Conservation (phyloP, 2,329 filamentous ascomycete species). For the Aspergillus fischeri region DNA sequence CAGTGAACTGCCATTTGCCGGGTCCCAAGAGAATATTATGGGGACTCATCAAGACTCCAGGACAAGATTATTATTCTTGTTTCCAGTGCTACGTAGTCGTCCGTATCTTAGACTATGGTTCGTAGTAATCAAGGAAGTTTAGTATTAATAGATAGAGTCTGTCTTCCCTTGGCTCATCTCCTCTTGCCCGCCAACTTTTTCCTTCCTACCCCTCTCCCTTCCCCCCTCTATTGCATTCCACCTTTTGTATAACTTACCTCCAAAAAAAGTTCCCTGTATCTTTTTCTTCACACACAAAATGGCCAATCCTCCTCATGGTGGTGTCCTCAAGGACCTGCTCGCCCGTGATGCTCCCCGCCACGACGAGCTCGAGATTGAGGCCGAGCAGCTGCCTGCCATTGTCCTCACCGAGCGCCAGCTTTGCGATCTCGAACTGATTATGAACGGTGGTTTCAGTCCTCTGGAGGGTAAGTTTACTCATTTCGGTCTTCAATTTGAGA, state of each 20-base stretch:
- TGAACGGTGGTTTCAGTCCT: slow-evolving; percentile 96
- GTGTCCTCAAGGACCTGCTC: slow-evolving; percentile 95
- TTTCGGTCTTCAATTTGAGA: too few species aligned
- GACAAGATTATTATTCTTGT: not conserved
- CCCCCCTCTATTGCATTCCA: not conserved
- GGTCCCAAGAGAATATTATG: not conserved
- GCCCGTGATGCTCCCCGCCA: slow-evolving; percentile 85
- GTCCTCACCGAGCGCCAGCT: slow-evolving; percentile 88
- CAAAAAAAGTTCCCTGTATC: not conserved
- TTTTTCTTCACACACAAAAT: slow-evolving; percentile 27
- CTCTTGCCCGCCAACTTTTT: not conserved
- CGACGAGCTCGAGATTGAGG: slow-evolving; percentile 73
- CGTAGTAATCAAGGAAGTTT: not conserved
- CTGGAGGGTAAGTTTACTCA: slow-evolving; percentile 74
- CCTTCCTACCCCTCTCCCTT: not conserved
- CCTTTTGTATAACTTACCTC: not conserved
- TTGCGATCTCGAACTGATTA: slow-evolving; percentile 94
- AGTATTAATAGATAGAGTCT: not conserved
- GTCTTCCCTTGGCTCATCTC: not conserved
- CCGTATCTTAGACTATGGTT: not conserved
- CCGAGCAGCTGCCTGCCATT: slow-evolving; percentile 80
- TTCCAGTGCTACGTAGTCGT: not conserved
- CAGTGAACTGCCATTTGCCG: not conserved
- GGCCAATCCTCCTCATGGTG: slow-evolving; percentile 69
- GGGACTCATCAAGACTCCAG: not conserved